Evolutionary conservation across 345 rosid genomes (phyloP), one percentile per base, ranked within the genome.

Genomic region (Garcia nutans): DNA sequence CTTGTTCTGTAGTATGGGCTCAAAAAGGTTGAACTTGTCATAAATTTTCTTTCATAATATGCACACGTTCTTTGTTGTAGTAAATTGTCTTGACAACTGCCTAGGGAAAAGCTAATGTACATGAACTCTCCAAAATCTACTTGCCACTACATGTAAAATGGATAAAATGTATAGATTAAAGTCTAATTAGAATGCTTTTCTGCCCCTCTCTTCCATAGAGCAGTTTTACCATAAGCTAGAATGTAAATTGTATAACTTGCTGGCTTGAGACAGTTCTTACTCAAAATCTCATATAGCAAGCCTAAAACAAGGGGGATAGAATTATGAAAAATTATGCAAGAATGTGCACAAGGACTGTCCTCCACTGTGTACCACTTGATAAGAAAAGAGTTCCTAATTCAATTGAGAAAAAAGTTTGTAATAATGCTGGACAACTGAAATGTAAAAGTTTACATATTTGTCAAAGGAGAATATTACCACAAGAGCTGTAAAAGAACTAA

Each of bases 401-500:
- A 33, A 33, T 33, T 33, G 37, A 33, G 37, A 33, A 1, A 33
- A 33, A 15, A 66, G 12, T 15, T 66, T 66, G 55, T 8, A 65
- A 66, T 12, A 19, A 41, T 57, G 26, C 64, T 10, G 3, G 13
- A 57, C 11, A 17, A 19, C 3, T 17, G 6, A 54, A 54, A 9
- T 9, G 2, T 7, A 41, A 65, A 71, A 71, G 41, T 33, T 70
- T 31, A 41, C 3, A 42, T 22, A 58, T 50, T 6, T 10, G n/a
- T 76, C 33, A 23, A 65, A 42, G 24, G 28, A 47, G 44, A 44
- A 31, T 74, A 72, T 82, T 90, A 94, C 98, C 98, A 89, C 95
- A 19, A 94, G 97, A 61, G 90, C 92, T 75, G 97, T 74, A 83
- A 94, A 94, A 9, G 93, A 89, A 75, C 74, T 52, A 70, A 92